Base-by-base conservation (phyloP, 768 basidiomycete species). In the Lactarius sanguifluus region DNA sequence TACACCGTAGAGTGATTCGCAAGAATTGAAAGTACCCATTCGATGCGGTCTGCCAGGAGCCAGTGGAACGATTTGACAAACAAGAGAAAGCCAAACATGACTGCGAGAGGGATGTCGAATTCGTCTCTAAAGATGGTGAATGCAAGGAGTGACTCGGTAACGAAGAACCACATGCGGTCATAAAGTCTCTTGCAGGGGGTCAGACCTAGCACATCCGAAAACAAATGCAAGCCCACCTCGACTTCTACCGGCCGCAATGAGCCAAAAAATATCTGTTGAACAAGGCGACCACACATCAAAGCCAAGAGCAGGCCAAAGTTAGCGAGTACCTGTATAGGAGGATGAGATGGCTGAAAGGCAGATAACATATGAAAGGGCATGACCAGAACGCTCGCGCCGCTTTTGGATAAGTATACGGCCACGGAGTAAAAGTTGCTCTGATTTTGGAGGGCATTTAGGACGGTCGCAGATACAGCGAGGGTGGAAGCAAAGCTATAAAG, bases 61-160 rank as follows among this genome's bases (percentile, higher is more conserved):
- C 97, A 99, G 75, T 99, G 97, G 78, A 98, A 98, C 56, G 94
- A 95, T 75, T 98, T 98, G 71, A 97, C 84, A 70, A 97, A 96
- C 18, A 98, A 85, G 13, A 99, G 80, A 73, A 94, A 86, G n/a
- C 91, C 90, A 74, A 98, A 98, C 89, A 96, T 94, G 71, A 95
- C 79, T 55, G 90, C 90, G 75, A 98, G 98, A 4, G 88, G 85
- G n/a, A 89, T 84, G 76, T 96, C 93, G 75, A 96, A 95, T 76
- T 94, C 93, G 76, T 96, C 93, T 66, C 95, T 85, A 79, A 99
- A 99, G 71, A 98, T 98, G 41, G 97, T 97, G 75, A 98, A 91
- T 0, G 97, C 96, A 59, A 99, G 81, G 41, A 99, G 81, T 8
- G 94, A 96, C 76, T 99, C 97, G 1, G 97, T 98, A 59, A 98